Evolutionary conservation across 805 yeast genomes (phyloP).

Genomic region (Candida hungchunana): DNA sequence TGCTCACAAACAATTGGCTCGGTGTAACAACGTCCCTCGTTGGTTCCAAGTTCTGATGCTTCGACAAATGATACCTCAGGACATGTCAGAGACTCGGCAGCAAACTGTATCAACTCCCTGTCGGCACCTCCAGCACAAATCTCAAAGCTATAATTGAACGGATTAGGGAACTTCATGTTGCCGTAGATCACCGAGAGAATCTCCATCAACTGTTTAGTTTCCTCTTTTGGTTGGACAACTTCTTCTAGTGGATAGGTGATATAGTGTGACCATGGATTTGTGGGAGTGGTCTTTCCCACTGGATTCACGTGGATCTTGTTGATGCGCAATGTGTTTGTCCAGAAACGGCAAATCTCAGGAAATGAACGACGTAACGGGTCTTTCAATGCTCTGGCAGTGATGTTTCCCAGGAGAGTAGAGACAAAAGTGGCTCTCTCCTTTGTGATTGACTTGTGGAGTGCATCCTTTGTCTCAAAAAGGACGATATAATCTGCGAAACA

Average conservation of each 20-base stretch:
- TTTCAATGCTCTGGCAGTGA: constrained; percentile 1
- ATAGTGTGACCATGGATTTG: constrained; percentile 17
- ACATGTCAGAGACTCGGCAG: not conserved
- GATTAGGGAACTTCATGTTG: constrained; percentile 2
- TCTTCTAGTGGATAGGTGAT: constrained; percentile 12
- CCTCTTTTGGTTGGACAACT: not conserved
- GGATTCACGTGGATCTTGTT: not conserved
- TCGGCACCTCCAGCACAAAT: not conserved
- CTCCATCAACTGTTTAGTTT: constrained; percentile 1
- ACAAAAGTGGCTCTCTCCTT: not conserved
- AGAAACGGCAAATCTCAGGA: constrained; percentile 8
- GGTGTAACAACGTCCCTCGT: not conserved
- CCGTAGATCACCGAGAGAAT: not conserved
- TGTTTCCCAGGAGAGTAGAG: constrained; percentile 1
- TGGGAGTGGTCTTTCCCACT: not conserved
- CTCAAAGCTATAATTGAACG: constrained; percentile 3
- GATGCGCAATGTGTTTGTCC: constrained; percentile 3
- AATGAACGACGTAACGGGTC: constrained; percentile 6
- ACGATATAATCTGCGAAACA: not conserved
- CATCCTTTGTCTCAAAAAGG: not conserved
- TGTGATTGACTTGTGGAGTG: not conserved
- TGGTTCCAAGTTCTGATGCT: not conserved
- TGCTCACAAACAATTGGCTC: not conserved
- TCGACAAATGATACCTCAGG: not conserved
- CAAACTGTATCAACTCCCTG: constrained; percentile 1